These are phyloP conservation scores for Triticum turgidum DNA, from an alignment of 176 grass and related monocot genomes.

Conservation along the genomic window DNA sequence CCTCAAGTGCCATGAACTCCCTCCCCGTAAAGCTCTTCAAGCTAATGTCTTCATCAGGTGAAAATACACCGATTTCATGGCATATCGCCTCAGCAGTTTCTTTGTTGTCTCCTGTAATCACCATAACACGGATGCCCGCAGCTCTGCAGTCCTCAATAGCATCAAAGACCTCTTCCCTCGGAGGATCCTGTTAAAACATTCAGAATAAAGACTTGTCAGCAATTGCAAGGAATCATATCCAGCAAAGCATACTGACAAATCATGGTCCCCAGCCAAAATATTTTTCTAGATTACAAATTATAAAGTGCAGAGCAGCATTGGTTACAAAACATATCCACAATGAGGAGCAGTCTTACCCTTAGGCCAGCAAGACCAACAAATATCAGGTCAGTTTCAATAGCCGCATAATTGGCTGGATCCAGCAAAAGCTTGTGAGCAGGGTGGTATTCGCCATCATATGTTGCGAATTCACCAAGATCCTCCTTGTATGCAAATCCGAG, in stretches of 20 bases:
- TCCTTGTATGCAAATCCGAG: constrained; percentile 95
- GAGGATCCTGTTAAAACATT: constrained; percentile 81
- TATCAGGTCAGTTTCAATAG: constrained; percentile 75
- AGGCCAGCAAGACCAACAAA: constrained; percentile 82
- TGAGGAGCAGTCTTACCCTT: constrained; percentile 55
- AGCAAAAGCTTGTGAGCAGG: constrained; percentile 92
- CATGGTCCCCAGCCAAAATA: not conserved
- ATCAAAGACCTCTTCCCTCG: constrained; percentile 83
- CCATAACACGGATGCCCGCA: constrained; percentile 94
- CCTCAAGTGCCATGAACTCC: constrained; percentile 70
- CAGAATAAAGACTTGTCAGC: not conserved
- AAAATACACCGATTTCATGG: constrained; percentile 87
- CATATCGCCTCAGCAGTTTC: constrained; percentile 99
- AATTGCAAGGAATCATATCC: not conserved
- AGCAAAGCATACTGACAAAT: not conserved
- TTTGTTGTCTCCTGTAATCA: constrained; percentile 99
- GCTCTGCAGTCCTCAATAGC: constrained; percentile 98
- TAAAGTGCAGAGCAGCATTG: not conserved
- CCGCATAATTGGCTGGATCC: constrained; percentile 86
- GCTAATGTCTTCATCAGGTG: constrained; percentile 68
- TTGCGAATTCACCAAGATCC: constrained; percentile 72
- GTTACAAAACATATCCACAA: not conserved
- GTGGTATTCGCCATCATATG: constrained; percentile 91
- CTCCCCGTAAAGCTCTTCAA: constrained; percentile 83
- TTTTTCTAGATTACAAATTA: not conserved